Conservation (phyloP, 2,329 filamentous ascomycete species). For the Dactylellina haptotyla region DNA sequence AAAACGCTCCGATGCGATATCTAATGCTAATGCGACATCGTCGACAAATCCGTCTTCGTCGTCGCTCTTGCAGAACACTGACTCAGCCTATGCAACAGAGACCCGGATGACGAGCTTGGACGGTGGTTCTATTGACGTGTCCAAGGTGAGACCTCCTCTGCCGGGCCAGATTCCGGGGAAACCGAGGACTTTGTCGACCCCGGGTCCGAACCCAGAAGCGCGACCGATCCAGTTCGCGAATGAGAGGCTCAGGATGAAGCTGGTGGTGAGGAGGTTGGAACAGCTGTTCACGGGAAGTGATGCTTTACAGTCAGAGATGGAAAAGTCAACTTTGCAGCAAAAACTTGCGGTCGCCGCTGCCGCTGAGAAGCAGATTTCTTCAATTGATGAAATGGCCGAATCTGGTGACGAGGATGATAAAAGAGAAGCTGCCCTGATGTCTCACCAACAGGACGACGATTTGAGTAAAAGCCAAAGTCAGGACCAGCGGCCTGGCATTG, state of each 20-base stretch:
- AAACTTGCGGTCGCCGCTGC: conserved; percentile 66
- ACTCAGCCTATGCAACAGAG: conserved; percentile 74
- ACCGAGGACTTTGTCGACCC: not conserved
- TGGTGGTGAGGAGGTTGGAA: conserved; percentile 79
- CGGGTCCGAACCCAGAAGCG: not conserved
- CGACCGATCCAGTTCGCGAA: conserved; percentile 59
- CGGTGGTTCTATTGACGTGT: conserved; percentile 11
- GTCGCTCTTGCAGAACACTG: conserved; percentile 58
- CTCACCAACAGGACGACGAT: conserved; percentile 54
- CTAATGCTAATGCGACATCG: conserved; percentile 66
- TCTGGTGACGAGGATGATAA: conserved; percentile 59
- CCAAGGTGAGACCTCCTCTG: not conserved
- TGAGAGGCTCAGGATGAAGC: conserved; percentile 78
- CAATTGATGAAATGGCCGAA: conserved; percentile 54
- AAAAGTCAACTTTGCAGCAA: conserved; percentile 58
- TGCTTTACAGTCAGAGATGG: conserved; percentile 62
- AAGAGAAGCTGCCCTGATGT: conserved; percentile 63
- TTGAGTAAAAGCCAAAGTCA: conserved; percentile 49
- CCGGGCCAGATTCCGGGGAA: not conserved
- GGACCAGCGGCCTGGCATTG: conserved; percentile 13
- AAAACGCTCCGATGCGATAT: conserved; percentile 55
- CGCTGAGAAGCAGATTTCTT: conserved; percentile 59
- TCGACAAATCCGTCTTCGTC: conserved; percentile 49
- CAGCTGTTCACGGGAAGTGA: conserved; percentile 80
- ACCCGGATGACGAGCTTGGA: conserved; percentile 45